phyloP scores from a whole-genome alignment of 129 eudicot species.

The Escallonia herrerae region DNA sequence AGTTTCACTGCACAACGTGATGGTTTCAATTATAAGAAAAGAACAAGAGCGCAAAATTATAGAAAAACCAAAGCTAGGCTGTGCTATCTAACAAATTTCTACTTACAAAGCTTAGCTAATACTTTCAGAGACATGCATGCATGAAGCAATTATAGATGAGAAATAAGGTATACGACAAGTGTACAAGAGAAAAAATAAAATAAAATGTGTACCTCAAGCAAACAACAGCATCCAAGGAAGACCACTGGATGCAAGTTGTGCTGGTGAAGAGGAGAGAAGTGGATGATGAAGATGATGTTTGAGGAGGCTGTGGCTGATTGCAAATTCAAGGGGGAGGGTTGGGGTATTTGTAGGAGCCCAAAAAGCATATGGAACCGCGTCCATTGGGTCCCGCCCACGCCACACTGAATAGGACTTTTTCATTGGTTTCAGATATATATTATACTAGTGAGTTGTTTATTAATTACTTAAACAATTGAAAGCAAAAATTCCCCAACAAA shows the following conservation, averaged over 20 bases:
- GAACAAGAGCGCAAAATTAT: not conserved
- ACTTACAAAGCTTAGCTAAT: constrained; percentile 16
- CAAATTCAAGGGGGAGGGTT: constrained; percentile 19
- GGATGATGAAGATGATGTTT: constrained; percentile 2
- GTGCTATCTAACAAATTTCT: constrained; percentile 8
- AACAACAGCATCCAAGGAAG: constrained; percentile 19
- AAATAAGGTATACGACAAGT: not conserved
- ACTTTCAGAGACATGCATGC: constrained; percentile 3
- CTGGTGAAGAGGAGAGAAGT: constrained; percentile 1
- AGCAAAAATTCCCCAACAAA: not conserved
- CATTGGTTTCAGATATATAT: not conserved
- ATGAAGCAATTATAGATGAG: not conserved
- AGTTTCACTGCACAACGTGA: constrained; percentile 18
- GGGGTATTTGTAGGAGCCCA: constrained; percentile 39
- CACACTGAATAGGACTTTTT: constrained; percentile 28
- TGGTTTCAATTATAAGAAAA: not conserved
- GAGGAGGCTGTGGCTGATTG: constrained; percentile 20
- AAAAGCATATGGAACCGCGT: constrained; percentile 8
- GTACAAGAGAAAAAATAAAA: not conserved
- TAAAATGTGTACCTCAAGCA: constrained; percentile 26
- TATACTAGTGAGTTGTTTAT: no score
- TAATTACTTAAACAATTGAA: no score
- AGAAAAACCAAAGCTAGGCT: not conserved
- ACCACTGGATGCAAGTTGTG: constrained; percentile 16
- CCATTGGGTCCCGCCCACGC: constrained; percentile 31